Evolutionary conservation across 164 flowering plant species (phyloP).

Genomic region (Malania oleifera): DNA sequence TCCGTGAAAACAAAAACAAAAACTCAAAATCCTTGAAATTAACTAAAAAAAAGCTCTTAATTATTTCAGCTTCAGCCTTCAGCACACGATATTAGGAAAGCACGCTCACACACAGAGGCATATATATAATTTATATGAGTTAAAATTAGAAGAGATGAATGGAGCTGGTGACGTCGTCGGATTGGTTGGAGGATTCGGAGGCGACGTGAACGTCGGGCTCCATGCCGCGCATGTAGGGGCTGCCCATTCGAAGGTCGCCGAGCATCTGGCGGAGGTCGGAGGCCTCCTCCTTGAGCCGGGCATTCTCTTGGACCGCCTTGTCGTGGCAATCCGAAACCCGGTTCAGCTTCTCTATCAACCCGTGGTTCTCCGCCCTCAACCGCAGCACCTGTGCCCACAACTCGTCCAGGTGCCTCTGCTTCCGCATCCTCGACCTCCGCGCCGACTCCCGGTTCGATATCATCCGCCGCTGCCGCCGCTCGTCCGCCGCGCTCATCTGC

Average conservation of each 20-base stretch:
- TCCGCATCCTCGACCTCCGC: constrained; percentile 1
- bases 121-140: too few relatives aligned
- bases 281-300: constrained; percentile 1
- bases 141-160: too few relatives aligned
- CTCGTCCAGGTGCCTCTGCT: constrained; percentile 4
- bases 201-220: too few relatives aligned
- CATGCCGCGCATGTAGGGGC: too few relatives aligned
- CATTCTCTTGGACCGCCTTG: neutral
- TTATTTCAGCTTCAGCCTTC: too few relatives aligned
- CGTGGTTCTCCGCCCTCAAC: neutral
- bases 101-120: too few relatives aligned
- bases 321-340: neutral
- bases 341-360: neutral
- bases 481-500: neutral
- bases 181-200: too few relatives aligned
- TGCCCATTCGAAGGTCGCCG: neutral
- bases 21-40: too few relatives aligned
- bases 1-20: too few relatives aligned
- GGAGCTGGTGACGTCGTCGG: too few relatives aligned
- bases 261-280: neutral
- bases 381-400: neutral
- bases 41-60: too few relatives aligned
- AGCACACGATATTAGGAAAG: too few relatives aligned
- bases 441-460: constrained; percentile 3
- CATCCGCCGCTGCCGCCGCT: neutral